Evolutionary conservation across 2,329 filamentous ascomycete genomes (phyloP), one percentile per base, ranked within the genome.

Genomic region (Thermoascus crustaceus): DNA sequence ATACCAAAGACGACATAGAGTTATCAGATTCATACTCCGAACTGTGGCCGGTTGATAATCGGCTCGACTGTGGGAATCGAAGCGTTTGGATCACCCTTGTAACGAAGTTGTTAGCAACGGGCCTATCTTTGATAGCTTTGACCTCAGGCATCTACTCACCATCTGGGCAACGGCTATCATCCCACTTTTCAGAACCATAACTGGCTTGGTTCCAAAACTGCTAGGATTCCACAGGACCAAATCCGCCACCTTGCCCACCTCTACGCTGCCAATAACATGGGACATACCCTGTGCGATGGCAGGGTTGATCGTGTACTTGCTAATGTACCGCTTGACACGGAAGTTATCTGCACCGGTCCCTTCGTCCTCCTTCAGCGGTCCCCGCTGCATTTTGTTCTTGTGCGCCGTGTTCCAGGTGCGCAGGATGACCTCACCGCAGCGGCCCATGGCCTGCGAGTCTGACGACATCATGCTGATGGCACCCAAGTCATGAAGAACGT

Each of bases 401-500:
- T 95, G 86, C 0, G 89, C 89, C 2, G 89, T 96, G 63, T 95
- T 88, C 89, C 89, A 96, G 0, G 89, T 95, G 8, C 89, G 77
- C 16, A 93, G 70, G 41, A 96, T 78, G 35, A 96, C 89, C 66
- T 96, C 89, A 45, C 89, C 89, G 56, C 86, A 94, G 33, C 89
- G 82, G 38, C 89, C 89, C 89, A 96, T 96, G 50, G 89, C 89
- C 64, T 96, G 89, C 0, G 83, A 89, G 64, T 96, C 89, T 1
- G 82, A 88, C 41, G 80, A 86, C 85, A 96, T 94, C 88, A 96
- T 96, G 60, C 81, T 87, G 61, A 96, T 95, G 44, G 89, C 89
- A 38, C 89, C 89, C 1, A 94, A 72, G 52, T 96, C 89, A 58
- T 96, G 89, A 11, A 96, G 76, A 1, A 96, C 87, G 58, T 96